Evolutionary conservation across 805 yeast genomes (phyloP), one percentile per base, ranked within the genome.

Genomic region (Ogataea nonfermentans): DNA sequence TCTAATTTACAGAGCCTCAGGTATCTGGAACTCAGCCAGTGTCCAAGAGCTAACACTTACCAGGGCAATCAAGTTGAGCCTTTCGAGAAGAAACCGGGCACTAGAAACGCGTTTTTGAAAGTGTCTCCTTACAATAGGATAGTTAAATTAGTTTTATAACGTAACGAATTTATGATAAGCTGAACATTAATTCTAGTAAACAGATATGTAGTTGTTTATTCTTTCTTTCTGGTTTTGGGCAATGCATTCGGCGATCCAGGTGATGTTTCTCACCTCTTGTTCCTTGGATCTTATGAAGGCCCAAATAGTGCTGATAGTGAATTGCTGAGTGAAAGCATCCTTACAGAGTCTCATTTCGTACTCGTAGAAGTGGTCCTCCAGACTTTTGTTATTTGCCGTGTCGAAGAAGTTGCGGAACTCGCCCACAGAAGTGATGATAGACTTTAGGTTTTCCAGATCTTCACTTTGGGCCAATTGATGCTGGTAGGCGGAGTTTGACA

Each of bases 241-340:
- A 68, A 93, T 93, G 71, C 99, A 93, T 69, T 93, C 99, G 35
- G 98, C 96, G 41, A 93, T 91, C 99, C 99, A 93, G n/a, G 98
- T 88, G 51, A 93, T 84, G 63, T 93, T 93, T 66, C 99, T 78
- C 44, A 95, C 79, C 65, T 93, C 99, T 67, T 95, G 99, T 66
- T 93, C 99, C 58, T 84, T 85, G 12, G 96, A 83, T 65, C 88
- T 84, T 59, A 95, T 76, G 95, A 96, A 93, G 6, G 96, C 96
- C 93, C 96, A 93, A 41, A 93, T 73, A 2, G 96, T 84, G 26
- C 89, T 76, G 53, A 84, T 76, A 12, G 96, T 80, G 65, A 93
- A 93, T 64, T 91, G 98, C 67, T 93, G 99, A 24, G 99, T 90
- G 65, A 93, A 89, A 0, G 96, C 96, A 59, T 84, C 81, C 57